phyloP scores from a whole-genome alignment of 1,284 basidiomycete genomes.

The Hortiboletus rubellus region DNA sequence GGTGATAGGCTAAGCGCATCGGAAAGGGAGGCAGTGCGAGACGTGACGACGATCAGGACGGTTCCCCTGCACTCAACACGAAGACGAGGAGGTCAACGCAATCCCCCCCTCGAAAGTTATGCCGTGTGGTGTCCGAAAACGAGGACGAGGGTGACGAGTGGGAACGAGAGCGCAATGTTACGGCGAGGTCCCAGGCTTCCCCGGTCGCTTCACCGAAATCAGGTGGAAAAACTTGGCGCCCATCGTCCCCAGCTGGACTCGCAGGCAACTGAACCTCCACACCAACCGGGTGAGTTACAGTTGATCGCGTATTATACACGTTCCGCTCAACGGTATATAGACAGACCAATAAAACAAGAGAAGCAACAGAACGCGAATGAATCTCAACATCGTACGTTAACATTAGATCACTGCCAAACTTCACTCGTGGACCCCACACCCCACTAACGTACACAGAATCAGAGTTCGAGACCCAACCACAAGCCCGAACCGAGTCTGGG shows the following conservation, averaged over 20 bases:
- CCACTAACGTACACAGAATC: conserved; percentile 6
- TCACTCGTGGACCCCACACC: background rate
- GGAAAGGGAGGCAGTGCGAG: background rate
- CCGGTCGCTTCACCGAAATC: conserved; percentile 1
- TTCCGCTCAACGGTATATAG: conserved; percentile 7
- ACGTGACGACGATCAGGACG: background rate
- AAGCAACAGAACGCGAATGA: conserved; percentile 1
- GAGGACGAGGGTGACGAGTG: conserved; percentile 8
- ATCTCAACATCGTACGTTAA: conserved; percentile 13
- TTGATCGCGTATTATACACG: background rate
- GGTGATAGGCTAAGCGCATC: background rate
- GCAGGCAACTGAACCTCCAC: background rate
- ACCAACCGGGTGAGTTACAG: conserved; percentile 9
- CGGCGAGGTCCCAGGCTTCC: background rate
- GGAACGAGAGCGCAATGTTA: background rate
- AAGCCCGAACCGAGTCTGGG: background rate
- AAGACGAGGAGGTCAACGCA: conserved; percentile 6
- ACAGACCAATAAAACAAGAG: conserved; percentile 22
- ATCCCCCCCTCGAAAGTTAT: background rate
- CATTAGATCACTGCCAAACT: background rate
- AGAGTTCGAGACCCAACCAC: conserved; percentile 1
- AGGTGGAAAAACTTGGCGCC: conserved; percentile 3
- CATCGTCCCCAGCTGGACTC: background rate
- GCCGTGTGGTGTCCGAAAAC: conserved; percentile 12
- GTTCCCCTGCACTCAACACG: background rate